phyloP scores from a whole-genome alignment of 2,329 filamentous ascomycete genomes.

The Leptosphaerulina australis region DNA sequence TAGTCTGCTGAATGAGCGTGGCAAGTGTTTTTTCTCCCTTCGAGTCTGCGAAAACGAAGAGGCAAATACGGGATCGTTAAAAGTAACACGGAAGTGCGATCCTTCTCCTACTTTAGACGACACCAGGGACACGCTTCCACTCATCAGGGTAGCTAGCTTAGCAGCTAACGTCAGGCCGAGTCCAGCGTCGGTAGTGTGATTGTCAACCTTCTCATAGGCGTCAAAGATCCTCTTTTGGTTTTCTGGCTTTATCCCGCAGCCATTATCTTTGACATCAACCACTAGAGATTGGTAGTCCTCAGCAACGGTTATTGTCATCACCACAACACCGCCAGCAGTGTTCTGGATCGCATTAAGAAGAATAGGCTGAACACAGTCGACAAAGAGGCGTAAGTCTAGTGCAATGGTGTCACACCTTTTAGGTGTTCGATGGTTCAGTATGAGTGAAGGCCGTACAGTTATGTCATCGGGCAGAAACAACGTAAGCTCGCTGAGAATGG shows the following conservation, averaged over 20 bases:
- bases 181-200: constrained; percentile 50
- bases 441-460: constrained; percentile 35
- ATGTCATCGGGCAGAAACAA: constrained; percentile 39
- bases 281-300: constrained; percentile 40
- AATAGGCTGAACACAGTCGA: constrained; percentile 53
- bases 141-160: constrained; percentile 51
- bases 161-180: constrained; percentile 53
- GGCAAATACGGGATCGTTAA: constrained; percentile 35
- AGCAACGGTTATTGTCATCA: constrained; percentile 41
- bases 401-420: constrained; percentile 39
- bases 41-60: constrained; percentile 21
- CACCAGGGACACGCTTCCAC: constrained; percentile 49
- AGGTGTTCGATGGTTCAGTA: constrained; percentile 44
- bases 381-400: constrained; percentile 49
- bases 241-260: constrained; percentile 47
- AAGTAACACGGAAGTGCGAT: constrained; percentile 51
- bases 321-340: constrained; percentile 47
- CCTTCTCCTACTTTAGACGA: constrained; percentile 46
- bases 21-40: constrained; percentile 7
- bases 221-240: constrained; percentile 52
- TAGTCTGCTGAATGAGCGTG: constrained; percentile 20
- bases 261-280: constrained; percentile 54
- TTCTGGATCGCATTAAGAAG: constrained; percentile 54
- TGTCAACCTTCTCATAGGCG: constrained; percentile 52
- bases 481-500: constrained; percentile 39